Evolutionary conservation across 192 early-diverging fungal species (phyloP), one percentile per base, ranked within the genome.

Genomic region (Coemansia brasiliensis): DNA sequence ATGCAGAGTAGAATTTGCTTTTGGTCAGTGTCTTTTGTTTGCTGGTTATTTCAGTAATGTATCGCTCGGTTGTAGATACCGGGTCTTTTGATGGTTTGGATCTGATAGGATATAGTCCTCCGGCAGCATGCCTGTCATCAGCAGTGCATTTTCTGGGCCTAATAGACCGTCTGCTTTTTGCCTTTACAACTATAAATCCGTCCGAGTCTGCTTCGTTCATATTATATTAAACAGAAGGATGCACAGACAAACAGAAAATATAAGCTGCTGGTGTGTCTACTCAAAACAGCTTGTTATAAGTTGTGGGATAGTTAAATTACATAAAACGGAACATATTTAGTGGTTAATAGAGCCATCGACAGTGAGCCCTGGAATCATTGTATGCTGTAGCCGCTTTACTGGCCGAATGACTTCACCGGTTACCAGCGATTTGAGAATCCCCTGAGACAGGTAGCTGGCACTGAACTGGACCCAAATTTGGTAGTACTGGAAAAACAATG

Each of bases 401-500:
- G 89, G 85, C 27, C 84, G 83, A 25, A 97, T 91, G 11, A 88
- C 84, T 25, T 89, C 83, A 1, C 94, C 94, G 9, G 83, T 85
- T 6, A 95, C 72, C 24, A 97, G 73, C 46, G 90, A 91, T 15
- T 72, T 72, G 42, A 94, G 72, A 12, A 90, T 83, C 20, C 88
- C 82, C 22, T 83, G 65, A n/a, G 88, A 87, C 63, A 97, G 79
- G 51, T 95, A 95, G 57, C 88, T 87, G 0, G 84, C 84, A 29
- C 85, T 84, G n/a, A 96, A 74, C 44, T 90, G 81, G 27, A 81
- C 79, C 85, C 84, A 91, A 7, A 98, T 79, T 44, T 93, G 87
- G 49, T 86, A 79, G 59, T 95, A 98, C 71, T 98, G 93, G 69
- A 95, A 95, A 59, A 98, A 94, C 18, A 98, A 88, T 11, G 87